Conservation (phyloP, 2,329 filamentous ascomycete genomes). For the Sarocladium oryzae region DNA sequence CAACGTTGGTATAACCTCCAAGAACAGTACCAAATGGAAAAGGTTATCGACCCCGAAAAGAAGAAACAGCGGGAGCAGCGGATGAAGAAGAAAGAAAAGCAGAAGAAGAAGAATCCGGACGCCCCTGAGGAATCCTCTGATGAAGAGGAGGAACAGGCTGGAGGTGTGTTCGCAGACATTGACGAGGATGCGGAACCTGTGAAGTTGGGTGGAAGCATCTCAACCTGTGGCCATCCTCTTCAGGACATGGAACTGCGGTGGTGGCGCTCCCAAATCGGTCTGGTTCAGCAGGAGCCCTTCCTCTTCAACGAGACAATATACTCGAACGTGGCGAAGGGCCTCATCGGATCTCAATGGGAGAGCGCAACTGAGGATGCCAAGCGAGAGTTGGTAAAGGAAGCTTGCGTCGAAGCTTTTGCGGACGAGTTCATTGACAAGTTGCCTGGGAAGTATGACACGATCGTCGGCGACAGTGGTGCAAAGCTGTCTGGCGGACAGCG, state of each 20-base stretch:
- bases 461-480: constrained; percentile 70
- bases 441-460: constrained; percentile 58
- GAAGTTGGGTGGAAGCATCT: constrained; percentile 39
- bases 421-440: constrained; percentile 62
- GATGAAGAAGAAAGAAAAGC: constrained; percentile 12
- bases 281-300: constrained; percentile 64
- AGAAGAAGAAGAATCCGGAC: constrained; percentile 29
- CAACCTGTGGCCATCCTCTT: constrained; percentile 46
- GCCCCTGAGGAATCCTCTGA: constrained; percentile 14
- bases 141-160: constrained; percentile 20
- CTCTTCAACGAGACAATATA: constrained; percentile 61
- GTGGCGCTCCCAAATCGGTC: constrained; percentile 56
- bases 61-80: constrained; percentile 31
- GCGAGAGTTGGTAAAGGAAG: constrained; percentile 52
- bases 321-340: constrained; percentile 55
- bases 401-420: constrained; percentile 61
- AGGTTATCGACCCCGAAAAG: constrained; percentile 41
- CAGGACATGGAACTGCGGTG: constrained; percentile 55
- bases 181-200: constrained; percentile 31
- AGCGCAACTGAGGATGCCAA: constrained; percentile 48
- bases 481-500: constrained; percentile 79
- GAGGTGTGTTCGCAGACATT: constrained; percentile 13
- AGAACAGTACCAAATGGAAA: constrained; percentile 44
- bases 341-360: constrained; percentile 47
- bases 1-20: constrained; percentile 65